Conservation (phyloP, 495 filamentous ascomycete species). For the Tetracladium setigerum region DNA sequence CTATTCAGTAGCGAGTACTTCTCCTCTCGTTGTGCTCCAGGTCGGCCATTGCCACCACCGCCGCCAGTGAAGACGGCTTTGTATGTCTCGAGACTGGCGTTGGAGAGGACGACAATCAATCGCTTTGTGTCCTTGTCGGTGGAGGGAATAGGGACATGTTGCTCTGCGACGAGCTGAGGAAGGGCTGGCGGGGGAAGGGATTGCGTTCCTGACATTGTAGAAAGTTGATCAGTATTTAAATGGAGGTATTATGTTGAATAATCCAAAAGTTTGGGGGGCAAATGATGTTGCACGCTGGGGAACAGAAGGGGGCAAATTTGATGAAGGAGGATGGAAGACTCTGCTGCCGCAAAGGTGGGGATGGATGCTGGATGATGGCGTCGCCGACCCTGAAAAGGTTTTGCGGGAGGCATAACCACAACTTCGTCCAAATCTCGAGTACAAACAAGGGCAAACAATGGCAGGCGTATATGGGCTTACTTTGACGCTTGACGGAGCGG, state of each 20-base stretch:
- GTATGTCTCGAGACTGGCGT: slow-evolving; percentile 96
- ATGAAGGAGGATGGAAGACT: neutral
- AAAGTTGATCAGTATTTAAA: slow-evolving; percentile 13
- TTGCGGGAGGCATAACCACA: neutral
- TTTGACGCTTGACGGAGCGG: slow-evolving; percentile 17
- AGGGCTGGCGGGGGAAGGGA: slow-evolving; percentile 88
- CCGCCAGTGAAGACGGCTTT: slow-evolving; percentile 66
- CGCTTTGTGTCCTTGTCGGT: slow-evolving; percentile 84
- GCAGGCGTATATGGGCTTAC: slow-evolving; percentile 9
- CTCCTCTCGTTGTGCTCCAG: slow-evolving; percentile 61
- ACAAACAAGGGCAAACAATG: neutral
- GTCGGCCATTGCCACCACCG: slow-evolving; percentile 37
- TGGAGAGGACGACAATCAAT: slow-evolving; percentile 91
- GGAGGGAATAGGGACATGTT: slow-evolving; percentile 74
- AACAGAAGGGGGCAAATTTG: neutral
- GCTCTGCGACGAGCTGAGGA: slow-evolving; percentile 86
- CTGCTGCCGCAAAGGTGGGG: neutral
- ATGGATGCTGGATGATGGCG: neutral
- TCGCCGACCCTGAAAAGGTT: neutral
- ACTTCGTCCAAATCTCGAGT: neutral
- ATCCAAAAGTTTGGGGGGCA: neutral
- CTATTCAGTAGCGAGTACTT: slow-evolving; percentile 96
- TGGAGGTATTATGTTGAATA: slow-evolving; percentile 16
- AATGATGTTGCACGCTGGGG: neutral
- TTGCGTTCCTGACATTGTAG: slow-evolving; percentile 57